These are phyloP conservation scores for Ustilago lituana DNA, from an alignment of 1,284 basidiomycete species.

Conservation along the genomic window DNA sequence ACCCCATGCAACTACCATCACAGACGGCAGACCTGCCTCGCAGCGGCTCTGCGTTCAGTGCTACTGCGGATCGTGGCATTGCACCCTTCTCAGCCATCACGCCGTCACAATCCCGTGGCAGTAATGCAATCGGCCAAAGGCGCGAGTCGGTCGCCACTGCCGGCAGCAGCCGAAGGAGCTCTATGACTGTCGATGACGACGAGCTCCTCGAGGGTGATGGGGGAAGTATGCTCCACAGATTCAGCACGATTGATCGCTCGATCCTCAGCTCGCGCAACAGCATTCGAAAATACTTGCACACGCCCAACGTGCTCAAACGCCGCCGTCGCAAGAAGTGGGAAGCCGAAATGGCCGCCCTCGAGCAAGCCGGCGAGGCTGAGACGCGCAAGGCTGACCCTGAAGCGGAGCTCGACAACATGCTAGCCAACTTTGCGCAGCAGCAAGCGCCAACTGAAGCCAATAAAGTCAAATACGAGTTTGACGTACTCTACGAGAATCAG, in stretches of 20 bases:
- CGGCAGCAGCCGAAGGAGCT: slow-evolving; percentile 40
- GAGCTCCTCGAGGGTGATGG: slow-evolving; percentile 14
- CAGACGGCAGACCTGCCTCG: slow-evolving; percentile 31
- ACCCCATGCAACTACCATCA: slow-evolving; percentile 22
- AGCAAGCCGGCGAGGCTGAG: slow-evolving; percentile 24
- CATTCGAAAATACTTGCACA: slow-evolving; percentile 34
- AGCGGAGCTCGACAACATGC: slow-evolving; percentile 50
- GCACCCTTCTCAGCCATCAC: slow-evolving; percentile 29
- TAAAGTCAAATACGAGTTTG: slow-evolving; percentile 58
- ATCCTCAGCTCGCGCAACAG: slow-evolving; percentile 41
- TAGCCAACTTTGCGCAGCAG: slow-evolving; percentile 48
- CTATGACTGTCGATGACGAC: slow-evolving; percentile 27
- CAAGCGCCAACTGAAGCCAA: slow-evolving; percentile 45
- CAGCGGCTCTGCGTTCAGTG: slow-evolving; percentile 18
- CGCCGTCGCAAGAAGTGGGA: slow-evolving; percentile 41
- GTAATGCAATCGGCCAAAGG: slow-evolving; percentile 20
- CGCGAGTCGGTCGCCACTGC: slow-evolving; percentile 37
- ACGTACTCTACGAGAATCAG: slow-evolving; percentile 66
- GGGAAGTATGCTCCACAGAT: slow-evolving; percentile 5
- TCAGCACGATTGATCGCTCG: slow-evolving; percentile 31
- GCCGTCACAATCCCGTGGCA: slow-evolving; percentile 27
- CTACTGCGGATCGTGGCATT: slow-evolving; percentile 5
- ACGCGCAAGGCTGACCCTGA: slow-evolving; percentile 31
- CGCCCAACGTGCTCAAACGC: slow-evolving; percentile 43
- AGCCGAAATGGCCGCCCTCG: slow-evolving; percentile 43